Evolutionary conservation across 106 monocot genomes (phyloP).

Genomic region (Gastrodia elata): DNA sequence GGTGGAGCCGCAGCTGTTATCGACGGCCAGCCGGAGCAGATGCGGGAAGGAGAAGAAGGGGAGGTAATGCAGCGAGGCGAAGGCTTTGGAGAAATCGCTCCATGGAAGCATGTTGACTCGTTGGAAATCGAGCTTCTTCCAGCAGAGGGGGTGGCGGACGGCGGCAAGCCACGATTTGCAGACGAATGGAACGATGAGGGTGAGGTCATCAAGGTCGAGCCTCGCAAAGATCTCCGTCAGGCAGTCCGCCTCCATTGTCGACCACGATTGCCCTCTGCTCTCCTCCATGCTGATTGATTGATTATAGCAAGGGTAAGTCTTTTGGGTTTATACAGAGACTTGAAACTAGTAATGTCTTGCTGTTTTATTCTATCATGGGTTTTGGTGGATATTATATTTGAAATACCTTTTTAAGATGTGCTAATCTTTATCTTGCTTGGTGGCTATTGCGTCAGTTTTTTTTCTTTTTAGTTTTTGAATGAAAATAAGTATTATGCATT

Average conservation of each 20-base stretch:
- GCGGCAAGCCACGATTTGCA: constrained; percentile 2
- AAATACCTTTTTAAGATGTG: not conserved
- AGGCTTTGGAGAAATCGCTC: constrained; percentile 8
- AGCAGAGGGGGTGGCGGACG: constrained; percentile 5
- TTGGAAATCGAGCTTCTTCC: constrained; percentile 12
- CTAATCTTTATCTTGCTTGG: not conserved
- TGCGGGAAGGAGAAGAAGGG: constrained; percentile 7
- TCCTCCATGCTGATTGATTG: constrained; percentile 1
- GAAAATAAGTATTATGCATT: too few species aligned
- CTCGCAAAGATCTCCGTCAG: not conserved
- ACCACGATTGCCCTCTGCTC: not conserved
- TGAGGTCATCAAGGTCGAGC: constrained; percentile 8
- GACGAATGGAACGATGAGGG: constrained; percentile 8
- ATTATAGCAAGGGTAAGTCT: too few species aligned
- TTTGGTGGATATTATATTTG: not conserved
- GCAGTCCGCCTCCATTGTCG: constrained; percentile 3
- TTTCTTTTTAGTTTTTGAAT: too few species aligned
- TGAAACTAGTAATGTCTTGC: not conserved
- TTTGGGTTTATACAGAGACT: not conserved
- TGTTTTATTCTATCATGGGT: not conserved
- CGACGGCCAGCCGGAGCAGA: not conserved
- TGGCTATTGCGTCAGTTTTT: too few species aligned
- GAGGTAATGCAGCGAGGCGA: not conserved
- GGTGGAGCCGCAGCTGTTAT: not conserved
- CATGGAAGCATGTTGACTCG: constrained; percentile 6